A percentile compares a stretch with the other conserved stretches of the same genome.
Evolutionary conservation across 305 asterid species (phyloP).

Genomic region (Rubia peregrina): DNA sequence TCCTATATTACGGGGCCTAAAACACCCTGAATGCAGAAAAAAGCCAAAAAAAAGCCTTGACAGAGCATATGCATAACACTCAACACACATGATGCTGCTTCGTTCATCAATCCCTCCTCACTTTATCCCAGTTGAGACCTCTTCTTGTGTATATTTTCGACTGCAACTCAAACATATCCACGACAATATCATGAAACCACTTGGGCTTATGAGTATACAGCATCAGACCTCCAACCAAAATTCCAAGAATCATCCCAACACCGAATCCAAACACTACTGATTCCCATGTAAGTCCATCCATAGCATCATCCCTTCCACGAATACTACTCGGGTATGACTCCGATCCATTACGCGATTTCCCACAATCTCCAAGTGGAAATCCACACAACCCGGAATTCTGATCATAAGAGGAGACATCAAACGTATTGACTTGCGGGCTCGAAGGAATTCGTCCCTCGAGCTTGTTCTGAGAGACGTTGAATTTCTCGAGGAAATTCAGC

Average conservation of each 20-base stretch:
- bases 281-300: constrained; percentile 25
- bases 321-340: constrained; percentile 1
- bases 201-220: constrained; percentile 16
- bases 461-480: constrained; percentile 31
- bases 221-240: constrained; percentile 13
- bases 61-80: background rate
- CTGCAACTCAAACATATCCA: background rate
- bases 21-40: too few relatives aligned
- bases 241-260: constrained; percentile 29
- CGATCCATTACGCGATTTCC: background rate
- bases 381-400: constrained; percentile 37
- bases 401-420: constrained; percentile 21
- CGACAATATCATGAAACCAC: constrained; percentile 11
- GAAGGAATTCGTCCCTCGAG: constrained; percentile 29
- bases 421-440: constrained; percentile 30
- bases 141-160: background rate
- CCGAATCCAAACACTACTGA: constrained; percentile 31
- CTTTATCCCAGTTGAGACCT: background rate
- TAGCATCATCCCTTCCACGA: background rate
- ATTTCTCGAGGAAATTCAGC: constrained; percentile 21
- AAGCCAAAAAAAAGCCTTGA: too few relatives aligned
- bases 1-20: too few relatives aligned
- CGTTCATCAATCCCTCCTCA: background rate
- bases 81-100: background rate
- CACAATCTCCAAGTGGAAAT: constrained; percentile 29